A percentile compares a stretch with the other conserved stretches of the same genome.
phyloP scores from a whole-genome alignment of 495 filamentous ascomycete species.

The Tricharina praecox region DNA sequence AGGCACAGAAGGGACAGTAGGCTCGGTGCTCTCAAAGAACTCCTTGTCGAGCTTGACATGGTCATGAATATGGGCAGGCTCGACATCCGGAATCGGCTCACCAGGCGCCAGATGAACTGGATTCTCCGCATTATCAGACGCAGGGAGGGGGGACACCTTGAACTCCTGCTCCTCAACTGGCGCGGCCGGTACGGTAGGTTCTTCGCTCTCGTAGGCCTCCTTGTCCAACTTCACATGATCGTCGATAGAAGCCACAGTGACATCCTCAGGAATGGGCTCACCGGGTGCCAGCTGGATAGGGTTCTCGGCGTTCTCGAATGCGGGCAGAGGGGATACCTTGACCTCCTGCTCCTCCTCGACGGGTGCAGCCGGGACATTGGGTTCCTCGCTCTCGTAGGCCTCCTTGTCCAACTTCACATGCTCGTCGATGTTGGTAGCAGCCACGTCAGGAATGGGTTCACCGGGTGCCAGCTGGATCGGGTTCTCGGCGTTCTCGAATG shows the following conservation, averaged over 20 bases:
- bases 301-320: conserved; percentile 33
- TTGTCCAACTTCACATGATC: conserved; percentile 55
- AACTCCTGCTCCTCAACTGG: background rate
- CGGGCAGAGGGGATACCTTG: conserved; percentile 40
- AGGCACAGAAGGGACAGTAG: conserved; percentile 10
- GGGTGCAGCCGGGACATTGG: no score
- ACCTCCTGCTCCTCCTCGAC: no score
- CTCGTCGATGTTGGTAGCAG: conserved; percentile 35
- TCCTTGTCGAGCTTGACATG: conserved; percentile 59
- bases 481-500: conserved; percentile 33
- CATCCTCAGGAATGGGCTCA: conserved; percentile 38
- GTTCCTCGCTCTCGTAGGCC: no score
- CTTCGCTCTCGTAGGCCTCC: conserved; percentile 63
- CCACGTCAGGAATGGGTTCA: conserved; percentile 38
- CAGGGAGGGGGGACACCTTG: no score
- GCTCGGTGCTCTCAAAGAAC: conserved; percentile 61
- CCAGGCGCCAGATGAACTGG: no score
- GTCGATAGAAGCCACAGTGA: conserved; percentile 33
- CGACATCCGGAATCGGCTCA: conserved; percentile 53
- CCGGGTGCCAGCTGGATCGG: conserved; percentile 52
- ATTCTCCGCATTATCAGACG: no score
- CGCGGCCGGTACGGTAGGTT: conserved; percentile 24
- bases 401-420: conserved; percentile 58
- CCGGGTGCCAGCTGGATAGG: conserved; percentile 52
- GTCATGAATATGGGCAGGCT: conserved; percentile 36